Base-by-base conservation (phyloP, 257 asterid genomes). In the Paraleonurus japonicus region DNA sequence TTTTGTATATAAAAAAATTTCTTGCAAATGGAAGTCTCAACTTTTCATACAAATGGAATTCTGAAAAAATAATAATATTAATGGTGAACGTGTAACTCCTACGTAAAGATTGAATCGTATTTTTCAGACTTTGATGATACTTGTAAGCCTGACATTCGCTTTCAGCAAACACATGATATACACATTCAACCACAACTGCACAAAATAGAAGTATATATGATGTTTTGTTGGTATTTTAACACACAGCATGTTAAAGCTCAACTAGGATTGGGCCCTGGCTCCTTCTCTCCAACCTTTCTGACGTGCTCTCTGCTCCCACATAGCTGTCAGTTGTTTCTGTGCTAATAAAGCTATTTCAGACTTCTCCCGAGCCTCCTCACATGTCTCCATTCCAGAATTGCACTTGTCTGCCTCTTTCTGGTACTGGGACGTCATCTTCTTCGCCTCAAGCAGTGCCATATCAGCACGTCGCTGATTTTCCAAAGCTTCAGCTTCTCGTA, bases 321-420 rank as follows among this genome's bases (percentile, higher is more conserved):
- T 67, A 61, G 94, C 85, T 5, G 96, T 88, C 53, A 88, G 73
- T 76, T 82, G 88, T 74, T 82, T 90, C 85, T 92, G 98, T 26
- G 84, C 76, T 68, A 77, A 60, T 71, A 92, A 76, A 76, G 86
- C 77, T 47, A 85, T 88, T 78, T 92, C 98, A 2, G 98, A 85
- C 41, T 92, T 92, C 78, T 90, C 98, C 69, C 97, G 86, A 24
- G 98, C 98, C 83, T 87, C 92, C 80, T 92, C 98, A 70, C 98
- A 92, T 1, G 97, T 92, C 70, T 88, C 98, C 98, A 92, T 92
- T 72, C 98, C 98, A 4, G 95, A 88, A 79, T 92, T 92, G 81
- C 98, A 92, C 81, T 92, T 92, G 78, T 90, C 97, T 22, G 98
- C 97, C 76, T 92, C 98, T 86, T 92, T 92, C 81, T 90, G 96